Evolutionary conservation across 2,329 filamentous ascomycete genomes (phyloP).

Genomic region (Thyridium curvatum): DNA sequence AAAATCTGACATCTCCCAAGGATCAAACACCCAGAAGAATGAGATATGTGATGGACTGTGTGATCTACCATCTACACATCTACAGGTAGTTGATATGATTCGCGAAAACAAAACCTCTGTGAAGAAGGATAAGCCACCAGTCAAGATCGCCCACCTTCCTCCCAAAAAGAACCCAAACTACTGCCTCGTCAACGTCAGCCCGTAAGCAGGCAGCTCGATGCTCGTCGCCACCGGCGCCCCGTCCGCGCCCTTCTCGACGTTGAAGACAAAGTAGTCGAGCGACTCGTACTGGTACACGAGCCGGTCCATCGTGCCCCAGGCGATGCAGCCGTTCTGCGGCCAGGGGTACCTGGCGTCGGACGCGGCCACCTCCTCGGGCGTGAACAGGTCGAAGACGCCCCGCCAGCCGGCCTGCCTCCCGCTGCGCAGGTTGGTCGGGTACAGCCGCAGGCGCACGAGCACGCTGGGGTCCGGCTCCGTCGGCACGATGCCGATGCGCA

Average conservation of each 20-base stretch:
- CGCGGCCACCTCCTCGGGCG: slow-evolving; percentile 1
- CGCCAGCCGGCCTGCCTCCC: not conserved
- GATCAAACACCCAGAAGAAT: no score
- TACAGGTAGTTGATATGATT: no score
- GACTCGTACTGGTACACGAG: slow-evolving; percentile 1
- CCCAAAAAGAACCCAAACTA: no score
- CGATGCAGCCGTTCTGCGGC: slow-evolving; percentile 1
- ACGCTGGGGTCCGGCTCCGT: not conserved
- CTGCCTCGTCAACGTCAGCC: not conserved
- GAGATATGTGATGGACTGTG: no score
- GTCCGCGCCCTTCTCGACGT: not conserved
- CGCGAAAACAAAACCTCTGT: no score
- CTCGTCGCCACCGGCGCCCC: not conserved
- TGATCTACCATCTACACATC: no score
- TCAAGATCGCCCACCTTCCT: no score
- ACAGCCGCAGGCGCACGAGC: slow-evolving; percentile 1
- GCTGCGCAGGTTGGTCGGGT: not conserved
- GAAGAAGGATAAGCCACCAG: no score
- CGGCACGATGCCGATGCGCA: no score
- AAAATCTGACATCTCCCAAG: no score
- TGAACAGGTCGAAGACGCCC: not conserved
- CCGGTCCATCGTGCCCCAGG: slow-evolving; percentile 2
- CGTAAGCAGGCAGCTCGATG: slow-evolving; percentile 2
- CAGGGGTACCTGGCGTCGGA: slow-evolving; percentile 1
- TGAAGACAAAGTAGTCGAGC: slow-evolving; percentile 1